Conservation (phyloP, 2,329 filamentous ascomycete genomes). For the Nemania diffusa region DNA sequence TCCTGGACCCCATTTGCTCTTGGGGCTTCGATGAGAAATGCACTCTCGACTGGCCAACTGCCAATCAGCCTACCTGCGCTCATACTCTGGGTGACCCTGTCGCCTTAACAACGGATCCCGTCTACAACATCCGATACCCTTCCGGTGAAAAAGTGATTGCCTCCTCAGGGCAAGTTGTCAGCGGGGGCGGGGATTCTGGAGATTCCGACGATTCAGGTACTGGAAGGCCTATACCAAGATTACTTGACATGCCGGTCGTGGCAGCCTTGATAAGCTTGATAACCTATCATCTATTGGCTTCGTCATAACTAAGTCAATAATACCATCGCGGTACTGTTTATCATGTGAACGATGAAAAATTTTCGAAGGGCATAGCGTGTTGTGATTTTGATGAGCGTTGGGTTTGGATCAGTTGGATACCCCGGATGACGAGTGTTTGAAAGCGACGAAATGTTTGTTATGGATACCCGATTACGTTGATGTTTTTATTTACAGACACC, state of each 20-base stretch:
- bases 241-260: constrained; percentile 22
- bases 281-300: constrained; percentile 21
- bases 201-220: constrained; percentile 15
- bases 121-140: constrained; percentile 64
- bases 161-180: constrained; percentile 46
- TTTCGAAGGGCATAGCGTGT: constrained; percentile 3
- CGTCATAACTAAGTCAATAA: constrained; percentile 7
- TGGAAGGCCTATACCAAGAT: constrained; percentile 12
- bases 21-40: constrained; percentile 64
- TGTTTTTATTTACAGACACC: constrained; percentile 20
- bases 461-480: constrained; percentile 34
- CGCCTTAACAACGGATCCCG: constrained; percentile 52
- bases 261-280: constrained; percentile 23
- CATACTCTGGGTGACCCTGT: constrained; percentile 54
- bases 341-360: neutral
- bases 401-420: constrained; percentile 29
- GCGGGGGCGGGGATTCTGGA: constrained; percentile 11
- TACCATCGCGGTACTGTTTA: neutral
- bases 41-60: constrained; percentile 57
- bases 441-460: constrained; percentile 28
- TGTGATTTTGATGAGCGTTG: constrained; percentile 28
- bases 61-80: constrained; percentile 64
- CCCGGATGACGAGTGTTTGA: constrained; percentile 11
- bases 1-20: constrained; percentile 55
- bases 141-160: constrained; percentile 57